Conservation (phyloP, 2,329 filamentous ascomycete genomes). For the Calonectria hongkongensis region DNA sequence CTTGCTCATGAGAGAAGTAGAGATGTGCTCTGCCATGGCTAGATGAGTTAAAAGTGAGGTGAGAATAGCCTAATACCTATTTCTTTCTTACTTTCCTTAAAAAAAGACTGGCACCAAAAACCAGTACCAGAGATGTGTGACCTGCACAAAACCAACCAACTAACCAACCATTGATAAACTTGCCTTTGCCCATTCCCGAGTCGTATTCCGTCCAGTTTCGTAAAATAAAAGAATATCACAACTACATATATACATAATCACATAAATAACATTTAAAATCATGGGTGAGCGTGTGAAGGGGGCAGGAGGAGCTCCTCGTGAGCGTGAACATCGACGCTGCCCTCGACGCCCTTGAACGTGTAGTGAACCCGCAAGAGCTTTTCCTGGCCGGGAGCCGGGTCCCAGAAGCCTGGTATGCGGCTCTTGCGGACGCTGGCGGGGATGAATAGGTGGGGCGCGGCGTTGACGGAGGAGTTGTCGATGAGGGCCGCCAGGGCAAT, state of each 20-base stretch:
- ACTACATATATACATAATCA: slow-evolving; percentile 19
- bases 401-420: slow-evolving; percentile 70
- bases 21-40: neutral
- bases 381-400: slow-evolving; percentile 65
- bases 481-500: slow-evolving; percentile 68
- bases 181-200: neutral
- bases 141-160: neutral
- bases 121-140: neutral
- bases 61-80: neutral
- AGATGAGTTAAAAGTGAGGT: slow-evolving; percentile 8
- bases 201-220: slow-evolving; percentile 17
- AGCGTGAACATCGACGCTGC: slow-evolving; percentile 47
- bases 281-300: slow-evolving; percentile 37
- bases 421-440: slow-evolving; percentile 65
- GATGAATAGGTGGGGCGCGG: slow-evolving; percentile 59
- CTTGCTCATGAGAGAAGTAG: neutral
- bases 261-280: slow-evolving; percentile 30
- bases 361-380: slow-evolving; percentile 70
- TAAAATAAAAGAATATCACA: slow-evolving; percentile 21
- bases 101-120: neutral
- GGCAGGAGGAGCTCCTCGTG: slow-evolving; percentile 53
- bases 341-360: slow-evolving; percentile 60
- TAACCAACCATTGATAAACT: neutral
- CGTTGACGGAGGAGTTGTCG: slow-evolving; percentile 52
- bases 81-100: too few species aligned